Evolutionary conservation across 75 land plant genomes (phyloP), one percentile per base, ranked within the genome.

Genomic region (Pseudotsuga menziesii): DNA sequence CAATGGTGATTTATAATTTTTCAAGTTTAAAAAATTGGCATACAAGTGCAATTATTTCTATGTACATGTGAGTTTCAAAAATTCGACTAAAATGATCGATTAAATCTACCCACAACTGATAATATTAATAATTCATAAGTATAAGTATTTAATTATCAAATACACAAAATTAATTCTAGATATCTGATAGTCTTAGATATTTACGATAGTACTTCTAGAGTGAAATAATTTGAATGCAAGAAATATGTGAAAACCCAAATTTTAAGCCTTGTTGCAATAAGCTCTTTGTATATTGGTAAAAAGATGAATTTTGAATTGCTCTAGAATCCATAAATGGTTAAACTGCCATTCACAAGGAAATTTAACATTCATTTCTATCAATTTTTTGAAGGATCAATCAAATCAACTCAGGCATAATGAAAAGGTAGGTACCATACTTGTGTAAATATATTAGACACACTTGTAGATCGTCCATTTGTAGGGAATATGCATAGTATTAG

Each of bases 211-310:
- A 29, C 32, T 12, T 23, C 35, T 16, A 0, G 25, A 29, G 32
- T 29, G 32, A 29, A 29, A 29, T 29, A 29, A 15, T 26, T 54
- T 52, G 35, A 29, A 29, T 29, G 32, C 1, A 29, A 1, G 32
- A 29, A 29, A 29, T 77, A 95, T 96, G 96, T 95, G 85, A 70
- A 95, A 0, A 95, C 76, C 98, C 96, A 95, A 20, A 95, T 88
- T 57, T 88, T 82, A 20, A 95, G 81, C 16, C 93, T 91, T 8
- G 88, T 88, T 48, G 75, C 73, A 4, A 95, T 89, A 12, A 95
- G 90, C 56, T 93, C 84, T 71, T 83, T 83, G 76, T 88, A 86
- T 0, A 81, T 84, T 3, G 96, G 93, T 69, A 93, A 81, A 80
- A 95, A 78, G 17, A 93, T 83, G 26, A 82, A 83, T 9, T 81